Percentiles rank a stretch among this genome's conserved stretches.
Conservation (phyloP, 2,329 filamentous ascomycete species). For the Fonsecaea multimorphosa region DNA sequence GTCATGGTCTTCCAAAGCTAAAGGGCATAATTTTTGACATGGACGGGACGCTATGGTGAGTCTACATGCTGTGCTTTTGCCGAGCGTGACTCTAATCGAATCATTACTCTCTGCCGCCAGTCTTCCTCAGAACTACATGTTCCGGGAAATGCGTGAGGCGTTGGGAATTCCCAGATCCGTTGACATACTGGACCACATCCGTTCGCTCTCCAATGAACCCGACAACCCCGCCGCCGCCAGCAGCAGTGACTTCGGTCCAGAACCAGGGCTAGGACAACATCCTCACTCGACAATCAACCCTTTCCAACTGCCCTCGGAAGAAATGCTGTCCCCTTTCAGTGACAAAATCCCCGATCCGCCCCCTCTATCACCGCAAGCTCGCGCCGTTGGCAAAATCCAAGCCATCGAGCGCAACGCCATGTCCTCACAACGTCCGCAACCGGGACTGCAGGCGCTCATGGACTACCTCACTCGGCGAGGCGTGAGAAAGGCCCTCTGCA, state of each 20-base stretch:
- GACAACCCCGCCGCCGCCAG: slow-evolving; percentile 53
- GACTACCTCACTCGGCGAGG: slow-evolving; percentile 69
- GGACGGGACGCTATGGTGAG: slow-evolving; percentile 87
- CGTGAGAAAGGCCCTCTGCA: slow-evolving; percentile 85
- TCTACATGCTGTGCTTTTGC: not conserved
- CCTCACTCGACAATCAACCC: slow-evolving; percentile 20
- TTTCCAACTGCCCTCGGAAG: slow-evolving; percentile 21
- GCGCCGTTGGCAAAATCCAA: slow-evolving; percentile 75
- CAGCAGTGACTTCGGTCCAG: slow-evolving; percentile 39
- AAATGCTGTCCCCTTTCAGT: slow-evolving; percentile 25
- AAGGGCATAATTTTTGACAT: slow-evolving; percentile 83
- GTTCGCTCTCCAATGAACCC: slow-evolving; percentile 67
- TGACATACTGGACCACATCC: slow-evolving; percentile 91
- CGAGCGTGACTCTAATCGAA: not conserved
- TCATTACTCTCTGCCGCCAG: slow-evolving; percentile 56
- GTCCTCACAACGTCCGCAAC: slow-evolving; percentile 78
- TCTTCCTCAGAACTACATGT: slow-evolving; percentile 95
- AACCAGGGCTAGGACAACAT: not conserved
- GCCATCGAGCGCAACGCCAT: slow-evolving; percentile 82
- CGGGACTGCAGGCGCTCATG: slow-evolving; percentile 80
- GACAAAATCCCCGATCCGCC: slow-evolving; percentile 35
- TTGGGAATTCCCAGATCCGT: slow-evolving; percentile 72
- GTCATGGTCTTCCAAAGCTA: slow-evolving; percentile 48
- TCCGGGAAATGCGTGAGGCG: slow-evolving; percentile 77
- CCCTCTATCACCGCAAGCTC: slow-evolving; percentile 33